Conservation (phyloP, 768 basidiomycete species). For the Suillus cothurnatus region DNA sequence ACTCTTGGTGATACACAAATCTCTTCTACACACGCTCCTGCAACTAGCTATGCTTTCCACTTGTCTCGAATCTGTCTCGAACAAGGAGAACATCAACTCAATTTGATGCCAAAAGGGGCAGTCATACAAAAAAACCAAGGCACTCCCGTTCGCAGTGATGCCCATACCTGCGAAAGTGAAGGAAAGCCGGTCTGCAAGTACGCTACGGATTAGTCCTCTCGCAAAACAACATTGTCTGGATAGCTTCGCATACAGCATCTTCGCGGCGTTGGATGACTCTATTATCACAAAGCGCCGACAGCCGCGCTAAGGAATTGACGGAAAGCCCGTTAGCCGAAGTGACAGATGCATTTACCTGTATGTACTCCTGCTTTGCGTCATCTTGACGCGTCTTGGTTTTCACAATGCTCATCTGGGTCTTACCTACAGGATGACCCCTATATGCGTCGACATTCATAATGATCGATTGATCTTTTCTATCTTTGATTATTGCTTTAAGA, state of each 20-base stretch:
- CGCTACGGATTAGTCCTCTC: not conserved
- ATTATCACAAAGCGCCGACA: slow-evolving; percentile 1
- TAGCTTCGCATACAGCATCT: not conserved
- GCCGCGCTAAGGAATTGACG: slow-evolving; percentile 14
- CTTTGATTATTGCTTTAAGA: not conserved
- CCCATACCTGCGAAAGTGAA: not conserved
- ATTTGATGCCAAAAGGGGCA: not conserved
- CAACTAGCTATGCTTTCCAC: not conserved
- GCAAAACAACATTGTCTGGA: not conserved
- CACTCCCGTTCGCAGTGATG: not conserved
- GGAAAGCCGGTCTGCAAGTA: not conserved
- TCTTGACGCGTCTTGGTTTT: not conserved
- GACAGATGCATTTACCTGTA: slow-evolving; percentile 11
- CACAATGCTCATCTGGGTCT: not conserved
- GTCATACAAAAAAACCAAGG: not conserved
- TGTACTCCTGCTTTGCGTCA: not conserved
- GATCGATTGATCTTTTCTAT: too few species aligned
- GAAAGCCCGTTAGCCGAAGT: slow-evolving; percentile 15
- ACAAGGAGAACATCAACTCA: slow-evolving; percentile 1
- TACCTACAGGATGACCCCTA: not conserved
- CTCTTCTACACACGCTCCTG: not conserved
- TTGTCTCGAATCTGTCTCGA: not conserved
- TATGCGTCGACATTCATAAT: not conserved
- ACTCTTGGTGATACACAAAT: not conserved
- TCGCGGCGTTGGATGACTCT: not conserved